Percentiles rank a stretch among this genome's conserved stretches.
phyloP scores from a whole-genome alignment of 2,329 filamentous ascomycete genomes.

The Mycosphaerella sp. region DNA sequence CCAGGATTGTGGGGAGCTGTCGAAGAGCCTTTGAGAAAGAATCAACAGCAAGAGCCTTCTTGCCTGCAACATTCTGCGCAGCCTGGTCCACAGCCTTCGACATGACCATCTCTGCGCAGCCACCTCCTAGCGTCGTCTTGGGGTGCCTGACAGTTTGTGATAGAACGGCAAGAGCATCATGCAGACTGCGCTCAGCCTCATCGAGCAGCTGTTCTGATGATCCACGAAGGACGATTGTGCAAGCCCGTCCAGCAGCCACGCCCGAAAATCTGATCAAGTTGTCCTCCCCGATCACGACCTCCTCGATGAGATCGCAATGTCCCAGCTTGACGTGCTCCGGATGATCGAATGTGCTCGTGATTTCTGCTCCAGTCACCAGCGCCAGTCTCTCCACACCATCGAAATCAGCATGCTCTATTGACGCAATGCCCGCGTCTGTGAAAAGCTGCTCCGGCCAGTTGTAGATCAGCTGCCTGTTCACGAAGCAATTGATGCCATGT shows the following conservation, averaged over 20 bases:
- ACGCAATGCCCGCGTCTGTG: conserved; percentile 94
- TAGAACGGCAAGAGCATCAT: conserved; percentile 91
- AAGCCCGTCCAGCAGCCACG: conserved; percentile 86
- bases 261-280: conserved; percentile 97
- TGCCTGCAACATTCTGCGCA: conserved; percentile 89
- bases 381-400: conserved; percentile 94
- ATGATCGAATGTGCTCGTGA: conserved; percentile 95
- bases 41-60: conserved; percentile 90
- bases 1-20: conserved; percentile 91
- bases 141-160: conserved; percentile 96
- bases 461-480: conserved; percentile 98
- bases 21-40: conserved; percentile 82
- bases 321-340: conserved; percentile 95
- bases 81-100: conserved; percentile 93
- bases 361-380: conserved; percentile 93
- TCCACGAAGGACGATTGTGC: conserved; percentile 92
- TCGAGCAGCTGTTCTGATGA: conserved; percentile 96
- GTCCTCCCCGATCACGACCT: conserved; percentile 97
- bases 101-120: conserved; percentile 98
- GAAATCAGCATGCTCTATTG: conserved; percentile 98
- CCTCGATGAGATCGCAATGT: conserved; percentile 90
- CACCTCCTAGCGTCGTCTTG: conserved; percentile 86
- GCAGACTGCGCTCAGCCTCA: conserved; percentile 90
- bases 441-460: conserved; percentile 99
- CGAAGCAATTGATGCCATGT: conserved; percentile 99